Evolutionary conservation across 495 filamentous ascomycete species (phyloP), one percentile per base, ranked within the genome.

Genomic region (Podospora comata): DNA sequence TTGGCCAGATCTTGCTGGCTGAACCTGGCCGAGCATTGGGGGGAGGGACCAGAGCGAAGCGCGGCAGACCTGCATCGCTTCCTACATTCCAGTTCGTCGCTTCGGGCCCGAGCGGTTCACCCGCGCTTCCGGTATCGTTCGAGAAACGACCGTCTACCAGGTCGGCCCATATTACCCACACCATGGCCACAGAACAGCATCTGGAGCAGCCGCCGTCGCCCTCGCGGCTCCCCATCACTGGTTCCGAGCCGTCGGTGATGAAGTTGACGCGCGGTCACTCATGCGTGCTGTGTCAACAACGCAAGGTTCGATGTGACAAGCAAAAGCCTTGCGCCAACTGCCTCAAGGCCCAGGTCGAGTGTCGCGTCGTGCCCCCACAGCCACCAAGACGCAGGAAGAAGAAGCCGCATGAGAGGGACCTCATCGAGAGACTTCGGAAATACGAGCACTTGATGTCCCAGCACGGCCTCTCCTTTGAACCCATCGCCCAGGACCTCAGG

Each of bases 301-400:
- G 88, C 61, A 91, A 90, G 76, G 89, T 90, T 62, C 85, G 85
- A 67, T 91, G 89, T 75, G 87, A 90, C 74, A 84, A 85, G 75
- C 80, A 84, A 67, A 84, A 88, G 69, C 87, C 86, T 39, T 91
- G 89, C 69, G 85, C 86, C 62, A 89, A 87, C 77, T 90, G 88
- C 72, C 74, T 85, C 75, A 90, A 87, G 80, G 83, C 85, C 67
- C 72, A 79, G 34, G 82, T 83, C 54, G 86, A 88, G 59, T 91
- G 88, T 70, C 79, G 87, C 3, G 85, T 87, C 30, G 82, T 84
- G n/a, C 80, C 84, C 71, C 86, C 86, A 27, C 82, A 85, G 54
- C 85, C 83, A 0, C 86, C 88, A 18, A 79, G 85, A 54, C 84
- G 86, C 27, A 80, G 86, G 65, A 88, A 87, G 77, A 86, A 85